phyloP scores from a whole-genome alignment of 331 rosid genomes.

The Quercus lobata region DNA sequence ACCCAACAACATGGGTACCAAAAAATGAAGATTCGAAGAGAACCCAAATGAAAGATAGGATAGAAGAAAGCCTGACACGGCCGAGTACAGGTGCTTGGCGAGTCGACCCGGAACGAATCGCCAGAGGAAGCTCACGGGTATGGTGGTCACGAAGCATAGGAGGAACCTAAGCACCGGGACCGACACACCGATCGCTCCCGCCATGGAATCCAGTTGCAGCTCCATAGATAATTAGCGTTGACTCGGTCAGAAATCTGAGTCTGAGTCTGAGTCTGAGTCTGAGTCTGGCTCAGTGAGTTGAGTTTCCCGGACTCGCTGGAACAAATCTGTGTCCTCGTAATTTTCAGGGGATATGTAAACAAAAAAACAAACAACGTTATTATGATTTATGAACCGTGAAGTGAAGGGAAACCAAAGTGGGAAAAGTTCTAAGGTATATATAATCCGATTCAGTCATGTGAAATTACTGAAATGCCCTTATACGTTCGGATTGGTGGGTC shows the following conservation, averaged over 20 bases:
- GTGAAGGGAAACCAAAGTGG: too few species aligned
- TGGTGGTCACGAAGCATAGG: conserved; percentile 72
- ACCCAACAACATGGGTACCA: conserved; percentile 70
- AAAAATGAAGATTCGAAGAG: conserved; percentile 82
- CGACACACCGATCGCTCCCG: conserved; percentile 56
- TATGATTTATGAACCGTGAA: too few species aligned
- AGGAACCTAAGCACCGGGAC: conserved; percentile 82
- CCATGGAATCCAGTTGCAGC: conserved; percentile 63
- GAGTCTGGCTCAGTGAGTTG: background rate
- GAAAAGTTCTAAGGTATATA: too few species aligned
- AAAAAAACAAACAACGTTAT: too few species aligned
- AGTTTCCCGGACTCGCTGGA: background rate
- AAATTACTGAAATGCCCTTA: too few species aligned
- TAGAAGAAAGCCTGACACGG: conserved; percentile 56
- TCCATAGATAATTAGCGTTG: conserved; percentile 23
- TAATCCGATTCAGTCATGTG: too few species aligned
- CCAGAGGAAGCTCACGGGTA: conserved; percentile 72
- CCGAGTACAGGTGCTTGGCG: conserved; percentile 72
- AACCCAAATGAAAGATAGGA: conserved; percentile 83
- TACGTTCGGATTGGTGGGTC: too few species aligned
- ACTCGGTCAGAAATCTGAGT: background rate
- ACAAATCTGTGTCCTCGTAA: background rate
- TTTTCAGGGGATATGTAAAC: too few species aligned
- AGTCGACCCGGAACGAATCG: conserved; percentile 59
- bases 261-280: background rate